phyloP scores from a whole-genome alignment of 441 rosid genomes.

The Manihot esculenta region DNA sequence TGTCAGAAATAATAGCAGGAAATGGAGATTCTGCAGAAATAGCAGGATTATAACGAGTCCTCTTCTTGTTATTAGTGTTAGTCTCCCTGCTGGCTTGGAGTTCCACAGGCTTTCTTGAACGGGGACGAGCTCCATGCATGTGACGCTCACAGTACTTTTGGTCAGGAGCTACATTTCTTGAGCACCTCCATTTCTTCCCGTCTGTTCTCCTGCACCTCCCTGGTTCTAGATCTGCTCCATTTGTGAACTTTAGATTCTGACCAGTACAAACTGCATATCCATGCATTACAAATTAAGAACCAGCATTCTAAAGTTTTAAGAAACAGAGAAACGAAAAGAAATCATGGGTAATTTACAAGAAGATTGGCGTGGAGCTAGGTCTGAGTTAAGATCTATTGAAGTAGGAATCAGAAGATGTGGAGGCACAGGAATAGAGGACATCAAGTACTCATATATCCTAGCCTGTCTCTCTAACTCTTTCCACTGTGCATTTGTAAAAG shows the following conservation, averaged over 20 bases:
- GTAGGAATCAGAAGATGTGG: conserved; percentile 18
- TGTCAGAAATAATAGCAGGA: conserved; percentile 5
- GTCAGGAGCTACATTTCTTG: conserved; percentile 21
- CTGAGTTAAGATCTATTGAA: background rate
- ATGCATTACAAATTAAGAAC: no score
- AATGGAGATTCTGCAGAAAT: conserved; percentile 5
- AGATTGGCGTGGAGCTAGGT: background rate
- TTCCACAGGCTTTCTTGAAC: conserved; percentile 58
- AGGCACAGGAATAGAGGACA: conserved; percentile 20
- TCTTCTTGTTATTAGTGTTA: conserved; percentile 26
- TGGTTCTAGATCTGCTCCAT: conserved; percentile 21
- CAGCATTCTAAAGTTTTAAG: background rate
- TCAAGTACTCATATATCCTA: conserved; percentile 21
- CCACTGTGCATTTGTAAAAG: conserved; percentile 22
- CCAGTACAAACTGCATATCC: background rate
- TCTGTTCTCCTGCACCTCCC: conserved; percentile 26
- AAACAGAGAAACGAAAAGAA: background rate
- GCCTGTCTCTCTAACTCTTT: conserved; percentile 23
- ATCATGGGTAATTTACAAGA: background rate
- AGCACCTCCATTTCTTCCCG: conserved; percentile 33
- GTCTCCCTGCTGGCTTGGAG: conserved; percentile 23
- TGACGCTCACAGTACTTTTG: conserved; percentile 30
- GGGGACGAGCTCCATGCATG: conserved; percentile 26
- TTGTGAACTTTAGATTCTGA: background rate
- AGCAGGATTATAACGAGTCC: conserved; percentile 23